Evolutionary conservation across 73 alveolate genomes (phyloP).

Genomic region (Uronychia setigera): DNA sequence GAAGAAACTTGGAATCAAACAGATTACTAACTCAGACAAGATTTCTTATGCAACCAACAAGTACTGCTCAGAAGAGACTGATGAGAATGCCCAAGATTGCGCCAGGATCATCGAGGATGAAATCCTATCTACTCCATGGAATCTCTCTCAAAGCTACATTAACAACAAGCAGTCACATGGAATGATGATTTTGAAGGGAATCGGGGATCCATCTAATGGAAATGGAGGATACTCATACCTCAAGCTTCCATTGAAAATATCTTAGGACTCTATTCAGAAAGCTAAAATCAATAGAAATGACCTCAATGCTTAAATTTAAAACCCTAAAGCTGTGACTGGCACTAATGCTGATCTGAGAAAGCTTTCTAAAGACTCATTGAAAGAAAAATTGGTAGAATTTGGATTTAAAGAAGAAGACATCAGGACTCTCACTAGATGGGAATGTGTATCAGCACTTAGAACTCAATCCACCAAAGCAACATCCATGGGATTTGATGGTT

Average conservation of each 20-base stretch:
- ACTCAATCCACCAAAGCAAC: slow-evolving; percentile 74
- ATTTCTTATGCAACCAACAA: slow-evolving; percentile 90
- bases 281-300: slow-evolving; percentile 35
- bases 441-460: slow-evolving; percentile 79
- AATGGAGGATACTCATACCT: slow-evolving; percentile 96
- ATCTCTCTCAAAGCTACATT: slow-evolving; percentile 74
- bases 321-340: slow-evolving; percentile 92
- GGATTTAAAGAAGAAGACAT: slow-evolving; percentile 84
- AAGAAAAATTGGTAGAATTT: slow-evolving; percentile 71
- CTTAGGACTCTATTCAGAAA: slow-evolving; percentile 49
- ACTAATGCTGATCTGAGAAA: slow-evolving; percentile 97
- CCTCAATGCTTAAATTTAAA: slow-evolving; percentile 40
- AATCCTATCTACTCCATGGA: slow-evolving; percentile 97
- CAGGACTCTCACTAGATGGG: slow-evolving; percentile 77
- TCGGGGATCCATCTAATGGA: slow-evolving; percentile 98
- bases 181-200: slow-evolving; percentile 93
- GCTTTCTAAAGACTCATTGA: slow-evolving; percentile 85
- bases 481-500: slow-evolving; percentile 74
- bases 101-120: slow-evolving; percentile 96
- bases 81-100: slow-evolving; percentile 61
- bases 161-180: slow-evolving; percentile 71
- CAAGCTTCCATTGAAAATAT: slow-evolving; percentile 87
- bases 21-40: slow-evolving; percentile 91
- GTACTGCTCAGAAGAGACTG: slow-evolving; percentile 77
- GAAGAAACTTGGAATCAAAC: slow-evolving; percentile 89